These are phyloP conservation scores for Melocanna baccifera DNA, from an alignment of 176 grass and related monocot genomes.

Conservation along the genomic window DNA sequence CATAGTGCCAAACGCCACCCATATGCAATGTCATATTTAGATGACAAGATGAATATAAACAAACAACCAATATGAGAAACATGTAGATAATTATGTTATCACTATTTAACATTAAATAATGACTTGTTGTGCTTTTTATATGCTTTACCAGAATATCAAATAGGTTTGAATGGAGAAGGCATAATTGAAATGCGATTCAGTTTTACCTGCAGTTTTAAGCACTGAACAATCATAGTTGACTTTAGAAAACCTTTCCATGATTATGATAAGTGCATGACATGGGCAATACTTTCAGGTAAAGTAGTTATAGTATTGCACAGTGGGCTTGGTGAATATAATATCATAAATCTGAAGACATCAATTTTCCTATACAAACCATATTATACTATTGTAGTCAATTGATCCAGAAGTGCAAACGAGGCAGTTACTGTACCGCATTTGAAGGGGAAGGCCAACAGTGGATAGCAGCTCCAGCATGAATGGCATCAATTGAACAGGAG, in stretches of 20 bases:
- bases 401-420: not conserved
- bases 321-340: not conserved
- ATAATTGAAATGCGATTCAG: too few relatives aligned
- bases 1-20: not conserved
- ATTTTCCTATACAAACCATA: not conserved
- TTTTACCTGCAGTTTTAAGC: not conserved
- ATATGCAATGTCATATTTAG: not conserved
- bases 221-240: not conserved
- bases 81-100: not conserved
- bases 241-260: too few relatives aligned
- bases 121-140: too few relatives aligned
- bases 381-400: not conserved
- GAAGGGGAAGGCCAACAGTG: slow-evolving; percentile 98
- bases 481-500: slow-evolving; percentile 76
- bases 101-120: not conserved
- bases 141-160: too few relatives aligned
- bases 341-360: not conserved
- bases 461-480: slow-evolving; percentile 92
- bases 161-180: too few relatives aligned
- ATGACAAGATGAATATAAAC: not conserved
- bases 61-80: not conserved
- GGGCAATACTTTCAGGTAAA: not conserved
- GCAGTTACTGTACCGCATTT: slow-evolving; percentile 56
- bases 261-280: not conserved
- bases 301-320: not conserved